phyloP scores from a whole-genome alignment of 441 rosid species.

The Adansonia gregorii region DNA sequence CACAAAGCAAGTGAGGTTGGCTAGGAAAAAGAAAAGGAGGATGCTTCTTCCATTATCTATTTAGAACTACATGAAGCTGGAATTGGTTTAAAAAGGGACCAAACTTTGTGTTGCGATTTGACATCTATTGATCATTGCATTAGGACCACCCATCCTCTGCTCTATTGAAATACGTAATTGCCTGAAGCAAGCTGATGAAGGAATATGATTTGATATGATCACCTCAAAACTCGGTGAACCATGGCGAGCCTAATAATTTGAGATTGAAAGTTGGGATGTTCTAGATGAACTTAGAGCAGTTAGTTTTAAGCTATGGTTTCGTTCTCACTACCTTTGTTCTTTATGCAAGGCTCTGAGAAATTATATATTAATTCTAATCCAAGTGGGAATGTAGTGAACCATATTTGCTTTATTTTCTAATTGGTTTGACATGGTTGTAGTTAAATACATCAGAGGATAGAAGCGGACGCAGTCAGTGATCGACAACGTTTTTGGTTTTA shows the following conservation, averaged over 20 bases:
- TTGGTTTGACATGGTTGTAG: constrained; percentile 14
- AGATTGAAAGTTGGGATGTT: constrained; percentile 18
- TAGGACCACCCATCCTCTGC: constrained; percentile 26
- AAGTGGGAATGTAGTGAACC: constrained; percentile 18
- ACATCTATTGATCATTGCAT: constrained; percentile 29
- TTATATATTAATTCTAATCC: constrained; percentile 16
- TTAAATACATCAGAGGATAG: constrained; percentile 9
- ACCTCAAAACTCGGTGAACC: neutral
- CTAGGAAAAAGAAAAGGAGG: constrained; percentile 88
- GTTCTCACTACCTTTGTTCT: constrained; percentile 4
- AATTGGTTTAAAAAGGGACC: constrained; percentile 26
- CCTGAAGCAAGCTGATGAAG: constrained; percentile 9
- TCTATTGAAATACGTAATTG: constrained; percentile 15
- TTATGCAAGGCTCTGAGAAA: constrained; percentile 23
- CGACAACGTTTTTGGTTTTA: constrained; percentile 9
- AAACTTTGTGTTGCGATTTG: constrained; percentile 34
- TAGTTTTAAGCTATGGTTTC: constrained; percentile 15
- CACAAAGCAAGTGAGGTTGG: constrained; percentile 72
- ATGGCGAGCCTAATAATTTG: neutral
- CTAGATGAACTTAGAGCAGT: neutral
- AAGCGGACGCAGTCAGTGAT: neutral
- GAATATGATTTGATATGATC: constrained; percentile 6
- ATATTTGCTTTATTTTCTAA: constrained; percentile 15
- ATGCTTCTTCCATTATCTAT: constrained; percentile 98
- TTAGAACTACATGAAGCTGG: constrained; percentile 45